Evolutionary conservation across 768 basidiomycete species (phyloP), one percentile per base, ranked within the genome.

Genomic region (Strobilomyces dryophilus): DNA sequence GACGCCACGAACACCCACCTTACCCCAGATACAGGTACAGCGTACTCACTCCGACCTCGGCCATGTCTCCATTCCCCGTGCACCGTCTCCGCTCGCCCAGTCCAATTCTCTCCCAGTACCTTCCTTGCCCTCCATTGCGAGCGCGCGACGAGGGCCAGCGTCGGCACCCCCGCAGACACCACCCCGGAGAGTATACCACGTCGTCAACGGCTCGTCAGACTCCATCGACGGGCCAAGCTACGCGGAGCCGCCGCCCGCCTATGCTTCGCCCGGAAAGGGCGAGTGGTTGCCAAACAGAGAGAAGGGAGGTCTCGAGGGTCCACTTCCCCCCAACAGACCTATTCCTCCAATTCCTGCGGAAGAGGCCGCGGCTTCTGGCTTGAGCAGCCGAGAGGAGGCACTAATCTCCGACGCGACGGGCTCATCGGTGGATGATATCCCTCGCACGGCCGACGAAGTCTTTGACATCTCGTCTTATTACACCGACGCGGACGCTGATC

Each of bases 241-340:
- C 59, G 9, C 37, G 24, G 74, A 79, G 5, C 78, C 79, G 8
- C 80, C 79, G 0, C 78, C 80, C 4, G 77, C 80, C 2, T 80
- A 80, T 40, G 63, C 20, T 27, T 74, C 68, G 0, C 64, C 65
- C 34, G 27, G 47, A 15, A 53, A 49, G 48, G 51, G 41, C 14
- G 43, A 37, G 14, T 56, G 44, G 42, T 17, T 27, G 34, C 45
- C 17, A 3, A 48, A 15, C 59, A 61, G 51, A 47, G 66, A 69
- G 56, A 63, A 64, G 27, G 59, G 56, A 17, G 58, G 32, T 4
- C 12, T 36, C 26, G 46, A 21, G 18, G 17, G 31, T 5, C 57
- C 39, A 21, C 48, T 50, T 37, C 59, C 60, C 21, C 60, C 62
- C 26, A 51, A 47, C 26, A 61, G 49, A 18, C 60, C 58, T 41